A percentile compares a stretch with the other conserved stretches of the same genome.
Evolutionary conservation across 169 alveolate genomes (phyloP).

Genomic region (Amoebophrya sp.): DNA sequence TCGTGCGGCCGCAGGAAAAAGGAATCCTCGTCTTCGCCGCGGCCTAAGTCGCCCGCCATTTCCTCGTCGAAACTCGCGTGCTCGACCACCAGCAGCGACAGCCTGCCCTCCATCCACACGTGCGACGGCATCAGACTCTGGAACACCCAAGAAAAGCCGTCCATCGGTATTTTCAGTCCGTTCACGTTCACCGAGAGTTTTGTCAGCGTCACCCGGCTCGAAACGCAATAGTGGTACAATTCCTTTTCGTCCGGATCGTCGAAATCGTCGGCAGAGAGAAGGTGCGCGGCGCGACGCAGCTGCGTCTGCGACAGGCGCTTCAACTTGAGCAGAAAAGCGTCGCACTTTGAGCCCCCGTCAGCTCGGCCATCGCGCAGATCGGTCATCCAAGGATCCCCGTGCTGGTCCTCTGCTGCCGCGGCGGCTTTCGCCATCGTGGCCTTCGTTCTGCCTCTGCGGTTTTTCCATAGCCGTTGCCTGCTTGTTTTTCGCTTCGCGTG

Average conservation of each 20-base stretch:
- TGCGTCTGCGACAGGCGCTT: neutral
- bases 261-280: neutral
- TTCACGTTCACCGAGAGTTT: neutral
- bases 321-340: neutral
- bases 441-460: too few relatives aligned
- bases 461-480: too few relatives aligned
- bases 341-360: too few relatives aligned
- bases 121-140: neutral
- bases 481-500: too few relatives aligned
- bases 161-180: neutral
- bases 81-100: neutral
- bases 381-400: too few relatives aligned
- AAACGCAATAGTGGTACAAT: neutral
- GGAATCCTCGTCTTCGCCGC: neutral
- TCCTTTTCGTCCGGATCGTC: neutral
- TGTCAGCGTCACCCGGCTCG: neutral
- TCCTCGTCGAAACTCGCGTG: neutral
- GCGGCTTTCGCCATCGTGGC: too few relatives aligned
- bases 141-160: neutral
- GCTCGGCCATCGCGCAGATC: too few relatives aligned
- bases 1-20: neutral
- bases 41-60: too few relatives aligned
- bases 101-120: neutral
- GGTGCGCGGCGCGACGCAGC: too few relatives aligned
- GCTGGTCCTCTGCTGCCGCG: too few relatives aligned